phyloP scores from a whole-genome alignment of 2,329 filamentous ascomycete genomes.

The Helicocarpus griseus region DNA sequence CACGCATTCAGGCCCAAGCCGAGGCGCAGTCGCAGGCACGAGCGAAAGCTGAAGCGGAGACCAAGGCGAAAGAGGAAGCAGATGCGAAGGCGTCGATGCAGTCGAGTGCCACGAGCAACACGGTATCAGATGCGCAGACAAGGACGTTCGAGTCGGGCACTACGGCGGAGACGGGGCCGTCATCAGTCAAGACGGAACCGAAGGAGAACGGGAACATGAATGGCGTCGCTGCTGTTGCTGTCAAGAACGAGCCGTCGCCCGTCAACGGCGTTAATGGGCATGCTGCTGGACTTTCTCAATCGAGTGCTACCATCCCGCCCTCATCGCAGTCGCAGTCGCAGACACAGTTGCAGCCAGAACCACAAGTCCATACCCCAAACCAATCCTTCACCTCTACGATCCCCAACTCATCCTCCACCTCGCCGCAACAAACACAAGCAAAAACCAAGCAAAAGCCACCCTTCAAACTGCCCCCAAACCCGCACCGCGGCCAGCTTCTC shows the following conservation, averaged over 20 bases:
- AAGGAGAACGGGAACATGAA: background rate
- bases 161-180: background rate
- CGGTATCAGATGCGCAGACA: background rate
- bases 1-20: too few relatives aligned
- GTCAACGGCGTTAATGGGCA: background rate
- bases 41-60: background rate
- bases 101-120: background rate
- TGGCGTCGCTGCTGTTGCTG: background rate
- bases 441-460: background rate
- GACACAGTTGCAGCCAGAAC: background rate
- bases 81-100: background rate
- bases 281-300: background rate
- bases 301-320: background rate
- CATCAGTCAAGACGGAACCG: background rate
- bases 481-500: constrained; percentile 38
- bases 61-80: background rate
- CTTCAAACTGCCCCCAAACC: constrained; percentile 33
- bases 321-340: background rate
- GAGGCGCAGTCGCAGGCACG: background rate
- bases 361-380: background rate
- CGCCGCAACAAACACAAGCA: background rate
- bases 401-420: background rate
- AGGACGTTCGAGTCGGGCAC: background rate
- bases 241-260: background rate
- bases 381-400: background rate